Base-by-base conservation (phyloP, 106 monocot genomes). In the Gastrodia elata region DNA sequence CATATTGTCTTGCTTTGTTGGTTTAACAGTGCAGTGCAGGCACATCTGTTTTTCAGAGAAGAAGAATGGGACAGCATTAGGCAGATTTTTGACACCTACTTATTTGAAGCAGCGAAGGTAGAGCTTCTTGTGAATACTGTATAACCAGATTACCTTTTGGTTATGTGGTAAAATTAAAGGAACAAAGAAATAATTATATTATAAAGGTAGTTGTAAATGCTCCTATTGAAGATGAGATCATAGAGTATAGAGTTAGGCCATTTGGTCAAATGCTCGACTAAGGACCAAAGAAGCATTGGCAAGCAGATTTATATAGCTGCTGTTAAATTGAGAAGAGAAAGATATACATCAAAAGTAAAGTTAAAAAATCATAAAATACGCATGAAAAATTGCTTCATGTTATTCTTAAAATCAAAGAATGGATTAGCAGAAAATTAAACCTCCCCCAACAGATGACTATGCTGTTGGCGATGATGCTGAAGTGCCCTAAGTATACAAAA, bases 71-170 rank as follows among this genome's bases (percentile, higher is more conserved):
- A 93, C n/a, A 83, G 65, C 43, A 88, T 98, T 80, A 84, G 77
- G 81, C 88, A 91, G 75, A 88, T 86, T 33, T 84, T 87, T 40
- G 98, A 98, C 59, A 93, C 67, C 39, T 93, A 98, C 82, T 82
- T 93, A 78, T 93, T 86, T 78, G 98, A 98, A 75, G 98, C 91
- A 72, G 80, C 86, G n/a, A 81, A 84, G 93, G 98, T 98, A 89
- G 80, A 75, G 11, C 59, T 40, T 6, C 20, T 4, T 2, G 0
- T 38, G 1, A 61, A 8, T 58, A 32, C 4, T 32, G 40, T 43
- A 70, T 11, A 18, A 14, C 39, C 7, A 16, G 27, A 64, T 64
- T 8, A 33, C 32, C 24, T 14, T 33, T 18, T 67, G 8, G 7
- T 61, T 61, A 30, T 61, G 11, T 61, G 61, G 4, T 30, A 30